Evolutionary conservation across 495 filamentous ascomycete genomes (phyloP).

Genomic region (Lasiosphaeria ovina): DNA sequence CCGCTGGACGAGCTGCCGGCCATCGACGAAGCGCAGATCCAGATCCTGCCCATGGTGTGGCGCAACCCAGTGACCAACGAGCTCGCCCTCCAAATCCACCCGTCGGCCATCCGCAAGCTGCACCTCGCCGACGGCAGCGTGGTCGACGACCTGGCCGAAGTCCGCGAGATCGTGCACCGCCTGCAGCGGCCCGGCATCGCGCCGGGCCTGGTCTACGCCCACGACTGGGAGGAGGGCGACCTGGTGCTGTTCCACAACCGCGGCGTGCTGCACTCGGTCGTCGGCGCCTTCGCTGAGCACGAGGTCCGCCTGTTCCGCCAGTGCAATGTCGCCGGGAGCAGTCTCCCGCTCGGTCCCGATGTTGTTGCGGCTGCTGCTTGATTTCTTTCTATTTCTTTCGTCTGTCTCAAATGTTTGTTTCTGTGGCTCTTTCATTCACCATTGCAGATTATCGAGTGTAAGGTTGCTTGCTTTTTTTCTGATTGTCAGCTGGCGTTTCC

Average conservation of each 20-base stretch:
- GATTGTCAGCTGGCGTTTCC: too few relatives aligned
- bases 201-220: slow-evolving; percentile 64
- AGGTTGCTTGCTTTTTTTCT: too few relatives aligned
- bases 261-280: slow-evolving; percentile 68
- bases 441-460: too few relatives aligned
- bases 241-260: slow-evolving; percentile 73
- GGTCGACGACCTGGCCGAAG: slow-evolving; percentile 61
- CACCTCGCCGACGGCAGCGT: slow-evolving; percentile 61
- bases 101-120: slow-evolving; percentile 62
- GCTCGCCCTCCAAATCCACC: slow-evolving; percentile 68
- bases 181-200: slow-evolving; percentile 70
- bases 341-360: slow-evolving; percentile 48
- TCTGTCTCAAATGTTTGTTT: background rate
- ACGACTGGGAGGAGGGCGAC: slow-evolving; percentile 74
- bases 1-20: slow-evolving; percentile 55
- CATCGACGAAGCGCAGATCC: slow-evolving; percentile 62
- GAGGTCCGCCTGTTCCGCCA: slow-evolving; percentile 72
- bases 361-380: slow-evolving; percentile 14
- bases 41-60: slow-evolving; percentile 69
- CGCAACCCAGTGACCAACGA: slow-evolving; percentile 66
- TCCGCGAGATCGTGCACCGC: slow-evolving; percentile 64
- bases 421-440: background rate
- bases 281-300: slow-evolving; percentile 67
- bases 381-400: background rate
- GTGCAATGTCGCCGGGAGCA: slow-evolving; percentile 68